phyloP scores from a whole-genome alignment of 2,329 filamentous ascomycete species.

The Ascosphaera apis region DNA sequence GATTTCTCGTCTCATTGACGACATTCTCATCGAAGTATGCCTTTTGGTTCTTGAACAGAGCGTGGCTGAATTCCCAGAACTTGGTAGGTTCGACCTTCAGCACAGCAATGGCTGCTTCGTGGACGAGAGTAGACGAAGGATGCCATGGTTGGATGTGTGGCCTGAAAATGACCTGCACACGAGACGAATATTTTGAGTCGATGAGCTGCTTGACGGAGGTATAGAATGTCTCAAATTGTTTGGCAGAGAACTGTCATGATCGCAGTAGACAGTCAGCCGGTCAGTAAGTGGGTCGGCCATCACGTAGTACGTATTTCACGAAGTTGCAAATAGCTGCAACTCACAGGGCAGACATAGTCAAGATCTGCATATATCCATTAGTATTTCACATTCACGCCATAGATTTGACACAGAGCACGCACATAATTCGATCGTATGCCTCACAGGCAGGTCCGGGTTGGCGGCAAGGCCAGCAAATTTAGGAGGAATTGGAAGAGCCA shows the following conservation, averaged over 20 bases:
- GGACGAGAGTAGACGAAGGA: conserved; percentile 49
- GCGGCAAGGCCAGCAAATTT: conserved; percentile 28
- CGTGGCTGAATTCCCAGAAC: conserved; percentile 60
- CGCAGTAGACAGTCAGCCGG: conserved; percentile 9
- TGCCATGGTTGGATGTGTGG: conserved; percentile 94
- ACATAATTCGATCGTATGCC: conserved; percentile 19
- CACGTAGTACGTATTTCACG: conserved; percentile 1
- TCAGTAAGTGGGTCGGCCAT: conserved; percentile 17
- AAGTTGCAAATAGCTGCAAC: conserved; percentile 4
- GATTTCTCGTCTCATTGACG: conserved; percentile 63
- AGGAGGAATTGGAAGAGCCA: conserved; percentile 37
- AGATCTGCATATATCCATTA: conserved; percentile 30
- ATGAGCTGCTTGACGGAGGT: conserved; percentile 41
- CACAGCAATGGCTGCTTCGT: conserved; percentile 64
- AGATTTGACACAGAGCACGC: conserved; percentile 5
- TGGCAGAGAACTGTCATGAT: conserved; percentile 33
- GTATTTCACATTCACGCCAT: conserved; percentile 1
- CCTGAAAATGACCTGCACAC: conserved; percentile 58
- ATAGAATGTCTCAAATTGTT: conserved; percentile 59
- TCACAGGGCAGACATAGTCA: conserved; percentile 67
- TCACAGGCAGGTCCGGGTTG: conserved; percentile 6
- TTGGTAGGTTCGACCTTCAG: conserved; percentile 42
- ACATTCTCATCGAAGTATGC: conserved; percentile 69
- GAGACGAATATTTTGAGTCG: conserved; percentile 33
- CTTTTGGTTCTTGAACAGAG: conserved; percentile 44